phyloP scores from a whole-genome alignment of 345 rosid genomes.

The Brassica cretica region DNA sequence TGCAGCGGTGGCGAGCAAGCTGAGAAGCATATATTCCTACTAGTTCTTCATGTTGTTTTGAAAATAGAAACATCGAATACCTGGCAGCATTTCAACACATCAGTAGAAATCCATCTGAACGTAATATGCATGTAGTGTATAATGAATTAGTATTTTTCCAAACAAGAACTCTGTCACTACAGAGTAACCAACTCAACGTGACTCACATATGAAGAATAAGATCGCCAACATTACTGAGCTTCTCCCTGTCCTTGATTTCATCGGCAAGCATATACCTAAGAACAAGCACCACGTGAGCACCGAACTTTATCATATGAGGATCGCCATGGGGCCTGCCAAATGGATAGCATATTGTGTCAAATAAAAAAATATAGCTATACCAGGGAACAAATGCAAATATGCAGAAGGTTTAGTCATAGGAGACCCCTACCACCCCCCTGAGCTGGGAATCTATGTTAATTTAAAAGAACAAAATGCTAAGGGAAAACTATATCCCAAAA shows the following conservation, averaged over 20 bases:
- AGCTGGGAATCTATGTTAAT: background rate
- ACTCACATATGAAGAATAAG: conserved; percentile 87
- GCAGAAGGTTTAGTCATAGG: conserved; percentile 5
- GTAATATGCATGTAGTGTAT: conserved; percentile 1
- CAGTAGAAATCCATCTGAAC: conserved; percentile 29
- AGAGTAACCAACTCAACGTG: conserved; percentile 17
- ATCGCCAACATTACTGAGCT: conserved; percentile 88
- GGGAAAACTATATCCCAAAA: background rate
- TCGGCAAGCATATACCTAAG: conserved; percentile 74
- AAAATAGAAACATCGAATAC: conserved; percentile 92
- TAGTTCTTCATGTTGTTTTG: conserved; percentile 92
- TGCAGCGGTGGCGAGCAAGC: conserved; percentile 87
- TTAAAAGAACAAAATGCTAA: too few relatives aligned
- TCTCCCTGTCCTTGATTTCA: conserved; percentile 75
- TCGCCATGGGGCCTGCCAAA: conserved; percentile 90
- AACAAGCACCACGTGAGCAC: conserved; percentile 94
- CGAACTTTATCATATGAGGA: conserved; percentile 94
- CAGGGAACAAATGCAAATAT: background rate
- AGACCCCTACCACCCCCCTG: conserved; percentile 15
- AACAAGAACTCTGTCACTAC: conserved; percentile 1
- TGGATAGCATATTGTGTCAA: conserved; percentile 30
- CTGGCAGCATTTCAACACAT: conserved; percentile 50
- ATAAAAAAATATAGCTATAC: conserved; percentile 6
- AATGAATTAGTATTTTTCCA: conserved; percentile 11
- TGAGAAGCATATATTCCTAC: conserved; percentile 98